Evolutionary conservation across 2,329 filamentous ascomycete genomes (phyloP).

Genomic region (Hypoxylon sp.): DNA sequence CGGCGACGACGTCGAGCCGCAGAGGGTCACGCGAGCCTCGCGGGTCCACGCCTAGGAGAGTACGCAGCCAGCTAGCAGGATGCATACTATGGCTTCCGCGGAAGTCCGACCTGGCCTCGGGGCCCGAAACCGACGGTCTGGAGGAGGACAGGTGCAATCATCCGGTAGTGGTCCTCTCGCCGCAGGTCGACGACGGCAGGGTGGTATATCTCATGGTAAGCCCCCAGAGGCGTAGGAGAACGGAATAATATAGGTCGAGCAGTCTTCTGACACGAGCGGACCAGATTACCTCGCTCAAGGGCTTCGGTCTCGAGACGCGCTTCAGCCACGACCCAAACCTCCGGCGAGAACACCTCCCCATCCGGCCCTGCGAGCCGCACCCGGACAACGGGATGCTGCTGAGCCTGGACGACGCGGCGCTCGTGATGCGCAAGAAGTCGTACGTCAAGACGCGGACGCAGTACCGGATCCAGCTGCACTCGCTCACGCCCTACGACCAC

Average conservation of each 20-base stretch:
- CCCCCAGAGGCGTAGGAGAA: not conserved
- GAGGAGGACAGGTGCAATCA: slow-evolving; percentile 35
- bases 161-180: slow-evolving; percentile 38
- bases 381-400: slow-evolving; percentile 38
- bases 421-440: slow-evolving; percentile 28
- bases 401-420: slow-evolving; percentile 17
- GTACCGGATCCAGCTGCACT: slow-evolving; percentile 15
- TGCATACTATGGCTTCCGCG: slow-evolving; percentile 36
- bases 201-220: slow-evolving; percentile 36
- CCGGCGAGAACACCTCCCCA: slow-evolving; percentile 32
- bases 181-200: slow-evolving; percentile 27
- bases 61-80: slow-evolving; percentile 25
- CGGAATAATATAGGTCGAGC: not conserved
- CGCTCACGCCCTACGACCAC: slow-evolving; percentile 26
- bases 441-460: slow-evolving; percentile 30
- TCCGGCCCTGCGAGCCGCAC: slow-evolving; percentile 31
- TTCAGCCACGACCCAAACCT: slow-evolving; percentile 9
- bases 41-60: not conserved
- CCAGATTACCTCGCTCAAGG: slow-evolving; percentile 37
- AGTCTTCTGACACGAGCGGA: slow-evolving; percentile 1
- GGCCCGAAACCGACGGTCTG: slow-evolving; percentile 10
- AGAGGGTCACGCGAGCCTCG: slow-evolving; percentile 13
- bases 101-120: slow-evolving; percentile 10
- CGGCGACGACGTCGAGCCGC: slow-evolving; percentile 9
- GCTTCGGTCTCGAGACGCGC: slow-evolving; percentile 20